phyloP scores from a whole-genome alignment of 2,329 filamentous ascomycete genomes.

The Aspergillus sp. region DNA sequence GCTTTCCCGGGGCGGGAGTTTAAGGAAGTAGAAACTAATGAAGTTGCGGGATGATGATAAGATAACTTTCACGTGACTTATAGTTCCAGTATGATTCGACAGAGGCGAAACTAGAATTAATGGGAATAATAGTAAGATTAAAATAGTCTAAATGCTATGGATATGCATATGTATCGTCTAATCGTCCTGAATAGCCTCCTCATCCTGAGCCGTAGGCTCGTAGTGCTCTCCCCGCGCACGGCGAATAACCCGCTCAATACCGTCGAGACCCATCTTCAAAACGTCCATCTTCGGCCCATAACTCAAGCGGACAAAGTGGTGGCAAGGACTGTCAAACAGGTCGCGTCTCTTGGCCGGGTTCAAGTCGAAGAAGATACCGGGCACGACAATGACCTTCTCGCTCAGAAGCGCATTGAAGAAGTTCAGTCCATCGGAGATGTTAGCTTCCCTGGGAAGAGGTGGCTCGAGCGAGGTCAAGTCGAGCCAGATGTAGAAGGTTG shows the following conservation, averaged over 20 bases:
- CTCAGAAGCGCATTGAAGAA: slow-evolving; percentile 94
- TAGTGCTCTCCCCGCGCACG: slow-evolving; percentile 38
- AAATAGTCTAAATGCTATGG: neutral
- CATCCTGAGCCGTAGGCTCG: slow-evolving; percentile 32
- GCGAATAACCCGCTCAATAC: slow-evolving; percentile 75
- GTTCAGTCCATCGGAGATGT: slow-evolving; percentile 88
- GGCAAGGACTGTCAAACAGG: slow-evolving; percentile 90
- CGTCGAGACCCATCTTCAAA: slow-evolving; percentile 75
- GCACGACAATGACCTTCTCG: slow-evolving; percentile 95
- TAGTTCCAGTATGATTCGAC: neutral
- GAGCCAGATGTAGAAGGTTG: slow-evolving; percentile 90
- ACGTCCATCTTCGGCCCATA: slow-evolving; percentile 82
- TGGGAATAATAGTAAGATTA: neutral
- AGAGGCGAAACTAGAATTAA: too few species aligned
- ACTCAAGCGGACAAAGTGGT: slow-evolving; percentile 83
- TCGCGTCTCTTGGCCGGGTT: slow-evolving; percentile 88
- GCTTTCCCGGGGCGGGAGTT: neutral
- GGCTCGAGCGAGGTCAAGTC: slow-evolving; percentile 53
- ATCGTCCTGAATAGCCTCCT: slow-evolving; percentile 38
- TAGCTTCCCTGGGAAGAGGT: slow-evolving; percentile 58
- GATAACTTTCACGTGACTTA: neutral
- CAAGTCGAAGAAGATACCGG: slow-evolving; percentile 96
- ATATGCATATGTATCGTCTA: slow-evolving; percentile 11
- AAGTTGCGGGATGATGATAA: neutral
- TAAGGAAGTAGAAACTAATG: neutral